These are phyloP conservation scores for Brassica hybrid DNA, from an alignment of 441 rosid species.

Conservation along the genomic window DNA sequence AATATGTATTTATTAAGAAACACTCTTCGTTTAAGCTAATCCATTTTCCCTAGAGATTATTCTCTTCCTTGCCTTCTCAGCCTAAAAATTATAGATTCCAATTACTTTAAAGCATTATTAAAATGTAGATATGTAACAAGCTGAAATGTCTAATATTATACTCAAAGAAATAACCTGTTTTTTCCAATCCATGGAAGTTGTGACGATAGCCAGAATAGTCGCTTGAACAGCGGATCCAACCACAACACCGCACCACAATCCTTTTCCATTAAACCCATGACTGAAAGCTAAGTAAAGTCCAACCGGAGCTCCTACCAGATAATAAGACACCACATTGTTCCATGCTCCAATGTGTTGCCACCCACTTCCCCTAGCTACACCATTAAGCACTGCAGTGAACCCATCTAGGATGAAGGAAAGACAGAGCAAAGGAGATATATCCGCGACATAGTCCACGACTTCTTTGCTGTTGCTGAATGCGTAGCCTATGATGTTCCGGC, in stretches of 20 bases:
- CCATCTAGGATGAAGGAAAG: conserved; percentile 58
- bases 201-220: conserved; percentile 43
- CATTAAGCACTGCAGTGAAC: conserved; percentile 57
- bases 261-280: conserved; percentile 44
- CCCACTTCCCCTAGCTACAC: conserved; percentile 62
- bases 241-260: conserved; percentile 59
- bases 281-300: conserved; percentile 52
- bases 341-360: conserved; percentile 67
- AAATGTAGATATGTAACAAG: too few species aligned
- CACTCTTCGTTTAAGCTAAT: conserved; percentile 5
- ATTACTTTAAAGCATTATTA: neutral
- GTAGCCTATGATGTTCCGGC: conserved; percentile 51
- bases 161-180: conserved; percentile 43
- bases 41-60: conserved; percentile 32
- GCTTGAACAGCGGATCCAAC: conserved; percentile 51
- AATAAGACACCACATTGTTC: conserved; percentile 59
- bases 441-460: conserved; percentile 62
- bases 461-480: conserved; percentile 57
- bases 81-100: conserved; percentile 39
- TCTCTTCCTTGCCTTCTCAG: conserved; percentile 52
- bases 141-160: neutral
- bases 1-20: neutral
- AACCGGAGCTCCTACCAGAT: conserved; percentile 56
- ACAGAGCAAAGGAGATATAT: conserved; percentile 59
- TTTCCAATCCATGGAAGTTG: conserved; percentile 51